phyloP scores from a whole-genome alignment of 2,329 filamentous ascomycete genomes.

The Ophiocordyceps polyrhachis-furcata region DNA sequence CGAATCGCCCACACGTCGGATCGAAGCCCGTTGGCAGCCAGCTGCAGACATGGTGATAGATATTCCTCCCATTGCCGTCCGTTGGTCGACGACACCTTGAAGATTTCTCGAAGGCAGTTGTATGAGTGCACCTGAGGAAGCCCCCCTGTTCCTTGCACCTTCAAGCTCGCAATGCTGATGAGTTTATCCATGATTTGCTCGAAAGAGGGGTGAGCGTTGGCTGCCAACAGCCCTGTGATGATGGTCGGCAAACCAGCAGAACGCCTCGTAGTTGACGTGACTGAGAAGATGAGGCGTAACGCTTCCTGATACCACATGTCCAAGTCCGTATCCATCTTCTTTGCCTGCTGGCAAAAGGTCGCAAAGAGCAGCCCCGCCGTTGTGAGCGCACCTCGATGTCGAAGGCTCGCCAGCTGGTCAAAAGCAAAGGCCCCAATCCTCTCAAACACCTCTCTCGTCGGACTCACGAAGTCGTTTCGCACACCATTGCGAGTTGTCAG shows the following conservation, averaged over 20 bases:
- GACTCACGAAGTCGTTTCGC: constrained; percentile 24
- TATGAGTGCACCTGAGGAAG: constrained; percentile 86
- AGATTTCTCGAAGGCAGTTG: constrained; percentile 84
- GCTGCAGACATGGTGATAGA: constrained; percentile 51
- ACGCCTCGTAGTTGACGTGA: constrained; percentile 67
- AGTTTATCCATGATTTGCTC: constrained; percentile 44
- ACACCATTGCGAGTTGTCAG: constrained; percentile 31
- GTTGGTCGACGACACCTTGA: constrained; percentile 67
- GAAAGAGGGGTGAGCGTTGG: constrained; percentile 45
- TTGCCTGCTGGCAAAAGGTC: constrained; percentile 51
- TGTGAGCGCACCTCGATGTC: constrained; percentile 84
- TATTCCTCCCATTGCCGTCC: constrained; percentile 58
- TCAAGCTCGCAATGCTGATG: constrained; percentile 35
- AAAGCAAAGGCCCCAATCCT: constrained; percentile 59
- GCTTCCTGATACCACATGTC: constrained; percentile 55
- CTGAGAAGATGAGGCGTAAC: constrained; percentile 50
- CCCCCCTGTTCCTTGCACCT: constrained; percentile 39
- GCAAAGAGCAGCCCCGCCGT: constrained; percentile 81
- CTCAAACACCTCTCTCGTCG: constrained; percentile 36
- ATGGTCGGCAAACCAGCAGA: constrained; percentile 85
- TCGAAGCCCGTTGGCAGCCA: constrained; percentile 65
- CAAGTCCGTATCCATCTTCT: constrained; percentile 28
- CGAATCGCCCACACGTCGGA: constrained; percentile 84
- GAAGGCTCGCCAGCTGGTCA: constrained; percentile 59
- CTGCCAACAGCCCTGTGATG: constrained; percentile 61